phyloP scores from a whole-genome alignment of 345 rosid genomes.

The Aegle marmelos region DNA sequence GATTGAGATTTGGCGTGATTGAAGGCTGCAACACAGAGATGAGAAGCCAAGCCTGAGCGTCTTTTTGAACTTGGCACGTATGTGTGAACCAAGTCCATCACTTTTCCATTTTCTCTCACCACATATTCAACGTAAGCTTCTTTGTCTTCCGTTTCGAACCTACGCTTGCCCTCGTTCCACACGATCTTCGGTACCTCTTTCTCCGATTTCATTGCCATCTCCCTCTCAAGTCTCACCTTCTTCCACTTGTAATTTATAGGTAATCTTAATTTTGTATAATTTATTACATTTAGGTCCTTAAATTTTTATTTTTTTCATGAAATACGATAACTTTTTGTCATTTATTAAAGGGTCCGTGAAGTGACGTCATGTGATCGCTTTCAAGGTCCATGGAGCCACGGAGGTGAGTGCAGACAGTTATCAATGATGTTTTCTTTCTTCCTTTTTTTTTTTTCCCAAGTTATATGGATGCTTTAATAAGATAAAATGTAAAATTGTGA shows the following conservation, averaged over 20 bases:
- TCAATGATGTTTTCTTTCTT: no score
- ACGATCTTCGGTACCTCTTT: slow-evolving; percentile 47
- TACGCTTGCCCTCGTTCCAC: slow-evolving; percentile 46
- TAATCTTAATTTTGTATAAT: no score
- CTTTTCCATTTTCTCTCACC: slow-evolving; percentile 46
- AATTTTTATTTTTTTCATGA: background rate
- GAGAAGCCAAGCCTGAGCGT: slow-evolving; percentile 85
- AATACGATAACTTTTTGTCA: background rate
- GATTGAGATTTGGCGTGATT: slow-evolving; percentile 66
- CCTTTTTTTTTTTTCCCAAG: no score
- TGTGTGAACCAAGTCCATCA: slow-evolving; percentile 77
- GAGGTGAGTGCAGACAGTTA: no score
- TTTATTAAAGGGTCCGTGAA: no score
- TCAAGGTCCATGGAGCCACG: no score
- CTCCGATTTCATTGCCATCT: background rate
- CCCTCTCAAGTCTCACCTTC: no score
- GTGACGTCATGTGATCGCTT: no score
- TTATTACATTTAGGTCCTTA: background rate
- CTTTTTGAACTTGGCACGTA: slow-evolving; percentile 77
- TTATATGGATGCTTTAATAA: no score
- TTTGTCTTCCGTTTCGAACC: slow-evolving; percentile 91
- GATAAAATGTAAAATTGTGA: no score
- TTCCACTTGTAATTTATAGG: background rate
- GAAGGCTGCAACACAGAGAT: slow-evolving; percentile 74
- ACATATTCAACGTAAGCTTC: slow-evolving; percentile 70